phyloP scores from a whole-genome alignment of 2,329 filamentous ascomycete genomes.

The Ceratocystis cacaofunesta region DNA sequence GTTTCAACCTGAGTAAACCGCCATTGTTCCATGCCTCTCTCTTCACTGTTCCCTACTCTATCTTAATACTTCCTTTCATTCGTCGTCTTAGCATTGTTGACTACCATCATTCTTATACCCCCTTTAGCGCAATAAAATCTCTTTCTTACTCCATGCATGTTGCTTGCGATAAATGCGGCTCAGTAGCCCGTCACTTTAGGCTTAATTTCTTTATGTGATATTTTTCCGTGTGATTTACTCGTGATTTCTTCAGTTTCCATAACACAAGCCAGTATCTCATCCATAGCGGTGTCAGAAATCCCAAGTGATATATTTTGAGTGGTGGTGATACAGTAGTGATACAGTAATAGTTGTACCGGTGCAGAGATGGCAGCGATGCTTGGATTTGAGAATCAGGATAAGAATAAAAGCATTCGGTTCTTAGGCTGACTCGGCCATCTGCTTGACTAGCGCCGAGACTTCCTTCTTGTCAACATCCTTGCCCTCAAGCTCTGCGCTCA shows the following conservation, averaged over 20 bases:
- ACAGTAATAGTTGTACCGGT: background rate
- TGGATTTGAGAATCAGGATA: background rate
- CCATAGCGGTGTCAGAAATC: background rate
- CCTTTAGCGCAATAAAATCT: background rate
- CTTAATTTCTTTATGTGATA: background rate
- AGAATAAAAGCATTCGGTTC: background rate
- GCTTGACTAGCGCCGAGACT: slow-evolving; percentile 47
- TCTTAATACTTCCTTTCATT: background rate
- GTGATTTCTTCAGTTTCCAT: background rate
- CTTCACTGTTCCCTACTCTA: background rate
- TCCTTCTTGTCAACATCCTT: slow-evolving; percentile 49
- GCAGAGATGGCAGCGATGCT: background rate
- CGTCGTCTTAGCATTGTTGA: background rate
- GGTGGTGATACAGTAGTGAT: slow-evolving; percentile 11
- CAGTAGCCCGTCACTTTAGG: background rate
- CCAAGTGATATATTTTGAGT: background rate
- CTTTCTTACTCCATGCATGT: background rate
- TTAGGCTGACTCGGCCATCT: slow-evolving; percentile 21
- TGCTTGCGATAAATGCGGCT: background rate
- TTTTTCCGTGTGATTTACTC: background rate
- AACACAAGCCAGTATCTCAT: background rate
- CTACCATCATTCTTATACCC: background rate
- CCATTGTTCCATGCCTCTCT: background rate
- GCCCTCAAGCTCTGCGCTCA: slow-evolving; percentile 42
- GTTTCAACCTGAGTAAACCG: slow-evolving; percentile 15